Conservation (phyloP, 495 filamentous ascomycete species). For the Parachaetomium inaequale region DNA sequence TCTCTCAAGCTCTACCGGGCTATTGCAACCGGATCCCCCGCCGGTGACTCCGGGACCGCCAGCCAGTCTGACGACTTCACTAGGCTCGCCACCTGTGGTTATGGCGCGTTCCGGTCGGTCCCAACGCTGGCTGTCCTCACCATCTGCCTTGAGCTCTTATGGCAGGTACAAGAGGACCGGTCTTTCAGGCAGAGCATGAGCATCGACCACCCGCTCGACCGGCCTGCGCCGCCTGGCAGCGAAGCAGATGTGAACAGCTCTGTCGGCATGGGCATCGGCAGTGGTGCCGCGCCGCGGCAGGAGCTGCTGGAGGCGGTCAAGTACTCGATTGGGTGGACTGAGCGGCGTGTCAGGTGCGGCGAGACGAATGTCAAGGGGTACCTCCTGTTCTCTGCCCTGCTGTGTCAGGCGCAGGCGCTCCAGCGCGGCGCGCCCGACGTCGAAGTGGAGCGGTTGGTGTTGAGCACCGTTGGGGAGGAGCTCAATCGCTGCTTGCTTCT, state of each 20-base stretch:
- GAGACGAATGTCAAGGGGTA: conserved; percentile 58
- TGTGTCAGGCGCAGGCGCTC: conserved; percentile 44
- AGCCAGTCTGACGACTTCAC: conserved; percentile 38
- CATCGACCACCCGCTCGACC: conserved; percentile 25
- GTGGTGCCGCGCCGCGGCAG: conserved; percentile 32
- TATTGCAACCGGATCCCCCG: conserved; percentile 24
- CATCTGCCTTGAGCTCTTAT: conserved; percentile 49
- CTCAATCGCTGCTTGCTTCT: conserved; percentile 22
- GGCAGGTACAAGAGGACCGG: conserved; percentile 50
- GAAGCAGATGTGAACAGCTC: conserved; percentile 29
- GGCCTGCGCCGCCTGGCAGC: conserved; percentile 20
- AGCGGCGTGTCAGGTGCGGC: conserved; percentile 46
- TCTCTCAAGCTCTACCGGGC: conserved; percentile 43
- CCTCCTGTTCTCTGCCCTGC: conserved; percentile 43
- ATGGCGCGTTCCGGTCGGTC: conserved; percentile 46
- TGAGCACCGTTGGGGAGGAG: conserved; percentile 27
- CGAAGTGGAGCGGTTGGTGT: conserved; percentile 29
- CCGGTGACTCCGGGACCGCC: conserved; percentile 20
- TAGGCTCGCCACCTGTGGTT: conserved; percentile 42
- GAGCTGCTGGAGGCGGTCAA: conserved; percentile 49
- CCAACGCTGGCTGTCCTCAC: conserved; percentile 43
- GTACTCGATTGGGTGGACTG: conserved; percentile 44
- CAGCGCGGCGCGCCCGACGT: conserved; percentile 29
- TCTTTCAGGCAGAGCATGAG: conserved; percentile 40
- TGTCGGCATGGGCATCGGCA: conserved; percentile 25